These are phyloP conservation scores for Wickerhamiella occidentalis DNA, from an alignment of 805 yeast species.

Conservation along the genomic window DNA sequence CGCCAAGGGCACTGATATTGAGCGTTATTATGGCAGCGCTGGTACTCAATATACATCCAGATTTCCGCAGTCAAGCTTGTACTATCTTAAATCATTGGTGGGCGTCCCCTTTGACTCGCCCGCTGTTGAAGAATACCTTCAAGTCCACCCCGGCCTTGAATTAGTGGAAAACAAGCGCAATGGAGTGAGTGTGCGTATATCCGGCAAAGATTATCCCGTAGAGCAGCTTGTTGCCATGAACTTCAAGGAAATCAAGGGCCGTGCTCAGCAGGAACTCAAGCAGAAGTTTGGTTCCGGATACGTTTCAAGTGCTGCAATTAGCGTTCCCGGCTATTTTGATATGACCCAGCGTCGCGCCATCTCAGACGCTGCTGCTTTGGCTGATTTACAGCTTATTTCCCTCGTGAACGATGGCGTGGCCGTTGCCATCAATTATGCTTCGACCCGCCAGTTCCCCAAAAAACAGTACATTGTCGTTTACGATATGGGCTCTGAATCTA, in stretches of 20 bases:
- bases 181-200: slow-evolving; percentile 46
- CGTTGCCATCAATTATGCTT: slow-evolving; percentile 69
- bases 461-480: slow-evolving; percentile 58
- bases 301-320: slow-evolving; percentile 55
- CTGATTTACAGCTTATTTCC: slow-evolving; percentile 51
- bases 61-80: slow-evolving; percentile 56
- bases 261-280: slow-evolving; percentile 54
- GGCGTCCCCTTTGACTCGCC: slow-evolving; percentile 43
- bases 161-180: slow-evolving; percentile 35
- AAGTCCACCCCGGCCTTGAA: slow-evolving; percentile 50
- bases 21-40: slow-evolving; percentile 65
- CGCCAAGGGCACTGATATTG: slow-evolving; percentile 27
- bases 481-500: slow-evolving; percentile 90
- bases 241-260: slow-evolving; percentile 46
- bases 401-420: slow-evolving; percentile 89
- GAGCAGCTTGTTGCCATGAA: slow-evolving; percentile 85
- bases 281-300: slow-evolving; percentile 36
- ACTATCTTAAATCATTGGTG: slow-evolving; percentile 56
- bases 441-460: slow-evolving; percentile 39
- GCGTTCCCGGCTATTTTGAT: slow-evolving; percentile 63
- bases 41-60: slow-evolving; percentile 58
- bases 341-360: slow-evolving; percentile 59
- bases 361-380: slow-evolving; percentile 56
- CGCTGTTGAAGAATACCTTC: slow-evolving; percentile 36
- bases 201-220: slow-evolving; percentile 38